Evolutionary conservation across 2,329 filamentous ascomycete species (phyloP).

Genomic region (Tolypocladium pustulatum): DNA sequence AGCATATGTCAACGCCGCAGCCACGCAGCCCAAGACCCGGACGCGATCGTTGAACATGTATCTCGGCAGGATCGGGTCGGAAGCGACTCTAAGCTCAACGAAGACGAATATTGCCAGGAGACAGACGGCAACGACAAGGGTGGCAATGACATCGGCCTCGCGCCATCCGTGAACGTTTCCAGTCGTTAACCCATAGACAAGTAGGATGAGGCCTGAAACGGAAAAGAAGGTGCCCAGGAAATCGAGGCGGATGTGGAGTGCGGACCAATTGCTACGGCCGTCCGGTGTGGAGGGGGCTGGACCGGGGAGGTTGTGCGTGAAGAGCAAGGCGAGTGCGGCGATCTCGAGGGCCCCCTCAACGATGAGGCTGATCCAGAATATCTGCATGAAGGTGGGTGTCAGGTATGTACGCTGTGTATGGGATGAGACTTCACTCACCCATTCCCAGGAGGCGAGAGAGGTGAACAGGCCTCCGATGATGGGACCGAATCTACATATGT

Average conservation of each 20-base stretch:
- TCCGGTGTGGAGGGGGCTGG: background rate
- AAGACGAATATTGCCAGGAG: slow-evolving; percentile 2
- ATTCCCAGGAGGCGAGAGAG: slow-evolving; percentile 5
- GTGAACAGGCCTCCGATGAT: slow-evolving; percentile 6
- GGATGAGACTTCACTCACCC: background rate
- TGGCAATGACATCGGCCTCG: slow-evolving; percentile 1
- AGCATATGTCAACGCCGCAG: slow-evolving; percentile 5
- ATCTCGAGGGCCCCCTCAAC: slow-evolving; percentile 3
- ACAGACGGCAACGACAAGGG: slow-evolving; percentile 2
- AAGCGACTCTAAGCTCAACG: slow-evolving; percentile 1
- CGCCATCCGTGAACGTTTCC: slow-evolving; percentile 4
- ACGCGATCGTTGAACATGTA: slow-evolving; percentile 4
- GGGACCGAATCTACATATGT: slow-evolving; percentile 2
- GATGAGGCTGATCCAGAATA: slow-evolving; percentile 5
- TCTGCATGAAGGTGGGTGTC: background rate
- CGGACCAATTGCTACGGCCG: slow-evolving; percentile 1
- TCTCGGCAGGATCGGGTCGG: slow-evolving; percentile 2
- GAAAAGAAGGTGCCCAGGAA: slow-evolving; percentile 2
- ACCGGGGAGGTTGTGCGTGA: slow-evolving; percentile 3
- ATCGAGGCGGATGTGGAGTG: slow-evolving; percentile 1
- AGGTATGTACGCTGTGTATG: background rate
- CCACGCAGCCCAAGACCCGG: slow-evolving; percentile 2
- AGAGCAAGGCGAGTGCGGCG: slow-evolving; percentile 2
- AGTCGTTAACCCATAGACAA: slow-evolving; percentile 4
- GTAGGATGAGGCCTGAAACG: slow-evolving; percentile 2